Conservation (phyloP, 1,284 basidiomycete species). For the Microbotryum saponariae region DNA sequence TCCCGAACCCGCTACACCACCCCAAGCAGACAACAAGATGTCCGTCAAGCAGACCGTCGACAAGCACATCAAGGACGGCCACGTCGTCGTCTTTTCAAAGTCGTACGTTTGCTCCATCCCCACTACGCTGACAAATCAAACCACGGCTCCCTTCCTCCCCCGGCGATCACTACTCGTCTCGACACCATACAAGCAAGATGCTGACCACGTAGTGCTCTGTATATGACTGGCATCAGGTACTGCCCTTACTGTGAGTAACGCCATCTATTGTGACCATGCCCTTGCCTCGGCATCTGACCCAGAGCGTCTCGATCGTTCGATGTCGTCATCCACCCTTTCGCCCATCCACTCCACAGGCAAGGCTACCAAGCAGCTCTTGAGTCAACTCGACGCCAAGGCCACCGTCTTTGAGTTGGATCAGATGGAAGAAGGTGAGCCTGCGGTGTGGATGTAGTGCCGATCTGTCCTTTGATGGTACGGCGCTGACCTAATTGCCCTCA, state of each 20-base stretch:
- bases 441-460: background rate
- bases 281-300: background rate
- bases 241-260: constrained; percentile 17
- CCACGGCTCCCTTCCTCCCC: no score
- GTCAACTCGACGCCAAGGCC: constrained; percentile 35
- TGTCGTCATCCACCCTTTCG: background rate
- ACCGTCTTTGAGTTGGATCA: constrained; percentile 42
- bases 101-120: constrained; percentile 2
- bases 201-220: background rate
- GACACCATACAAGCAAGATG: background rate
- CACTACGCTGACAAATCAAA: constrained; percentile 23
- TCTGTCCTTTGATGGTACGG: background rate
- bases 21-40: constrained; percentile 33
- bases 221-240: constrained; percentile 8
- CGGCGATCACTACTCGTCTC: no score
- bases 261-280: background rate
- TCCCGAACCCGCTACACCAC: constrained; percentile 3
- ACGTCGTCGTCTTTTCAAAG: constrained; percentile 44
- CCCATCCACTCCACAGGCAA: constrained; percentile 10
- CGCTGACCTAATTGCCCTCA: background rate
- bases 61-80: constrained; percentile 38
- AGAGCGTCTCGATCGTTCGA: background rate
- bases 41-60: constrained; percentile 39
- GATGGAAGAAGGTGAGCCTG: constrained; percentile 36
- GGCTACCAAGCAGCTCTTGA: constrained; percentile 40